phyloP scores from a whole-genome alignment of 805 yeast genomes.

The Brettanomyces sp. region DNA sequence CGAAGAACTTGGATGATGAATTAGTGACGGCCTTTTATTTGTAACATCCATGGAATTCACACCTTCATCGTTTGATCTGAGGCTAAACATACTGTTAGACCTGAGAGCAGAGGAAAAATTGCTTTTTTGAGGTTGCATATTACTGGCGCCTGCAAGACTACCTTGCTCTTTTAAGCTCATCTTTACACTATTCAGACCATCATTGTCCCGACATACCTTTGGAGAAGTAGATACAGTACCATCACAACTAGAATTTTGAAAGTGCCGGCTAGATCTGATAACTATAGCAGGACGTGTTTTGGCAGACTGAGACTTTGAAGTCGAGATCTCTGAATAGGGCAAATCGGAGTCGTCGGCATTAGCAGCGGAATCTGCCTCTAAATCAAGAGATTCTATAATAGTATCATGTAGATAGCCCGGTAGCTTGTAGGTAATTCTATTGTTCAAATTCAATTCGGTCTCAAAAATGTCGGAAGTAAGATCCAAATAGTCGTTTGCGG shows the following conservation, averaged over 20 bases:
- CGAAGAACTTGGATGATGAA: neutral
- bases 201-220: neutral
- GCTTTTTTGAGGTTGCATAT: too few relatives aligned
- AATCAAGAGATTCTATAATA: conserved; percentile 3
- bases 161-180: neutral
- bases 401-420: conserved; percentile 56
- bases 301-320: neutral
- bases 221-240: neutral
- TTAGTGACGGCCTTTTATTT: neutral
- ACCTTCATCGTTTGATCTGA: neutral
- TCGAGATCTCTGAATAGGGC: neutral
- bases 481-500: conserved; percentile 81
- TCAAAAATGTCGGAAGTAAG: conserved; percentile 72
- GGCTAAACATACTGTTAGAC: neutral
- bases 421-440: conserved; percentile 34
- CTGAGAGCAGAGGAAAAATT: neutral
- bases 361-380: neutral
- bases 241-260: neutral
- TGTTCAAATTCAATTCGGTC: conserved; percentile 63
- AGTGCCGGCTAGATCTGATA: neutral
- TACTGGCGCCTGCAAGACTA: too few relatives aligned
- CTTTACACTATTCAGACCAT: neutral
- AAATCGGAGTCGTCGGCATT: neutral
- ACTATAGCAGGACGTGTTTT: neutral
- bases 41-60: neutral